A percentile compares a stretch with the other conserved stretches of the same genome.
Evolutionary conservation across 306 rosid species (phyloP).

Genomic region (Quercus dentata): DNA sequence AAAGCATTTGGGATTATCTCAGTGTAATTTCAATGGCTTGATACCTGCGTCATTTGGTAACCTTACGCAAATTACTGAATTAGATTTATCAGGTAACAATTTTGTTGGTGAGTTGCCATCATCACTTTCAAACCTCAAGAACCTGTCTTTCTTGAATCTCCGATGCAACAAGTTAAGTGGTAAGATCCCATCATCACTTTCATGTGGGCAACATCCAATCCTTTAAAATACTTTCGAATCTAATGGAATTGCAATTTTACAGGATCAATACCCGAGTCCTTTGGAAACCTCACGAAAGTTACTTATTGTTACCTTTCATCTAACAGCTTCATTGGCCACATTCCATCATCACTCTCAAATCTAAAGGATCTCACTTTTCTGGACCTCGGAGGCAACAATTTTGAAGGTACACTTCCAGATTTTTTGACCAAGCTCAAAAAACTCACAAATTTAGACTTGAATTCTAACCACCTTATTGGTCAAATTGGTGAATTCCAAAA

Average conservation of each 20-base stretch:
- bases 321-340: slow-evolving; percentile 14
- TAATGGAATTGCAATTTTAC: neutral
- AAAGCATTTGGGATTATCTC: neutral
- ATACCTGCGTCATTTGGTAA: neutral
- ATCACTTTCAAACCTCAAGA: too few species aligned
- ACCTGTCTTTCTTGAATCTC: too few species aligned
- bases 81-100: neutral
- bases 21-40: neutral
- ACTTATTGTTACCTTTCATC: neutral
- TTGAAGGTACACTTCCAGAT: neutral
- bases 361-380: neutral
- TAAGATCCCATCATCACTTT: too few species aligned
- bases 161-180: too few species aligned
- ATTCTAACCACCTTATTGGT: neutral
- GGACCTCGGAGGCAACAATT: neutral
- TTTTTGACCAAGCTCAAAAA: too few species aligned
- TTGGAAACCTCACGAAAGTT: slow-evolving; percentile 22
- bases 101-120: too few species aligned
- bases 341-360: slow-evolving; percentile 1
- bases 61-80: neutral
- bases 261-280: neutral
- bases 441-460: too few species aligned
- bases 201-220: too few species aligned
- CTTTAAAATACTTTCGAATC: too few species aligned
- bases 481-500: neutral